These are phyloP conservation scores for Saccharomyces kudriavzevii DNA, from an alignment of 805 yeast genomes.

Conservation along the genomic window DNA sequence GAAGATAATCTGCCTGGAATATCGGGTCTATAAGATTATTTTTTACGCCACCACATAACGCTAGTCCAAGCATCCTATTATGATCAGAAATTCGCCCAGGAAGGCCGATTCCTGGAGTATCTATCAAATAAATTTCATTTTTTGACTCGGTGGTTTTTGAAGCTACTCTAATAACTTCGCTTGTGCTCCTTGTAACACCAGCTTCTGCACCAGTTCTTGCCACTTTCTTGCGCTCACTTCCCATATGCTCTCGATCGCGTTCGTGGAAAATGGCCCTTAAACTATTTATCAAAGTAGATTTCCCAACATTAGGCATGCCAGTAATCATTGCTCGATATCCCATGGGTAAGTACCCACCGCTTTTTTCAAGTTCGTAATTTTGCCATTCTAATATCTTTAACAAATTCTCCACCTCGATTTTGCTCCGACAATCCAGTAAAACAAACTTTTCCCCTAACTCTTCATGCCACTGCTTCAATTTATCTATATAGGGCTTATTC, in stretches of 20 bases:
- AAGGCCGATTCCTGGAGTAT: constrained; percentile 87
- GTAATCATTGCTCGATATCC: constrained; percentile 71
- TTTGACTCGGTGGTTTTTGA: constrained; percentile 14
- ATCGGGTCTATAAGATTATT: constrained; percentile 69
- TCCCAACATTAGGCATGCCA: constrained; percentile 98
- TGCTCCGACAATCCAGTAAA: constrained; percentile 51
- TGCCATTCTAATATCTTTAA: constrained; percentile 42
- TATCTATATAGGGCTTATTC: constrained; percentile 9
- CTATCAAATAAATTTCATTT: constrained; percentile 53
- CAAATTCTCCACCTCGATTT: constrained; percentile 42
- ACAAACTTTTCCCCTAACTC: constrained; percentile 36
- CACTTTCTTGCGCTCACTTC: constrained; percentile 44
- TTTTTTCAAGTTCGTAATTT: constrained; percentile 24
- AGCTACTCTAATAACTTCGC: constrained; percentile 59
- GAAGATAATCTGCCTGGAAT: constrained; percentile 75
- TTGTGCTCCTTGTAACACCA: constrained; percentile 77
- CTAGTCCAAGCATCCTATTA: constrained; percentile 65
- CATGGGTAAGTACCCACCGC: constrained; percentile 68
- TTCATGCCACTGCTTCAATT: constrained; percentile 44
- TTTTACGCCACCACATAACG: constrained; percentile 69
- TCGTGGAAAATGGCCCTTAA: constrained; percentile 38
- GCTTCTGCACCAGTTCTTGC: constrained; percentile 83
- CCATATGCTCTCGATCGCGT: constrained; percentile 17
- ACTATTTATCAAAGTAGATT: constrained; percentile 76
- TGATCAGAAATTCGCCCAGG: constrained; percentile 53